Conservation (phyloP, 2,329 filamentous ascomycete genomes). For the Sclerotinia sclerotiorum region DNA sequence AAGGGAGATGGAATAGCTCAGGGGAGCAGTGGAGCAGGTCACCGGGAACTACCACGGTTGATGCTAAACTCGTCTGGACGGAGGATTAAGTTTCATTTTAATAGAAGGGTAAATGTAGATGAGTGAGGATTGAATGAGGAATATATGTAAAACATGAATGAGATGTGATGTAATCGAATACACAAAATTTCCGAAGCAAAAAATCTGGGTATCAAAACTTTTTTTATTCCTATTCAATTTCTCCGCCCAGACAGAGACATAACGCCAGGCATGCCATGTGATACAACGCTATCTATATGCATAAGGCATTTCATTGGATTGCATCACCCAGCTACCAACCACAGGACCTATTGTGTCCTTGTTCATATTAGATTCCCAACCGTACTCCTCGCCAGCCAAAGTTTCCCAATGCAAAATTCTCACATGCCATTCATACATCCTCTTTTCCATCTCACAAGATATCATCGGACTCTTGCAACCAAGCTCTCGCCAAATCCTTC, state of each 20-base stretch:
- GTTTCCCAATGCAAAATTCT: conserved; percentile 10
- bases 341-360: not conserved
- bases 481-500: conserved; percentile 68
- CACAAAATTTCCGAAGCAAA: not conserved
- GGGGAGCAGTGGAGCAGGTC: no score
- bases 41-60: no score
- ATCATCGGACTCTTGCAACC: conserved; percentile 63
- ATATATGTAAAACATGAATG: no score
- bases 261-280: not conserved
- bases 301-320: not conserved
- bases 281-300: not conserved
- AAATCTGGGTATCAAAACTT: conserved; percentile 17
- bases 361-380: not conserved
- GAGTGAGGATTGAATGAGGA: no score
- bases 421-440: not conserved
- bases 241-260: not conserved
- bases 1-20: no score
- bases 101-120: not conserved
- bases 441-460: conserved; percentile 31
- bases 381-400: not conserved
- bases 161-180: no score
- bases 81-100: no score
- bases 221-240: conserved; percentile 15
- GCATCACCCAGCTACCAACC: not conserved
- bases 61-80: no score